Base-by-base conservation (phyloP, 2,329 filamentous ascomycete species). In the Xylariaceae sp. region DNA sequence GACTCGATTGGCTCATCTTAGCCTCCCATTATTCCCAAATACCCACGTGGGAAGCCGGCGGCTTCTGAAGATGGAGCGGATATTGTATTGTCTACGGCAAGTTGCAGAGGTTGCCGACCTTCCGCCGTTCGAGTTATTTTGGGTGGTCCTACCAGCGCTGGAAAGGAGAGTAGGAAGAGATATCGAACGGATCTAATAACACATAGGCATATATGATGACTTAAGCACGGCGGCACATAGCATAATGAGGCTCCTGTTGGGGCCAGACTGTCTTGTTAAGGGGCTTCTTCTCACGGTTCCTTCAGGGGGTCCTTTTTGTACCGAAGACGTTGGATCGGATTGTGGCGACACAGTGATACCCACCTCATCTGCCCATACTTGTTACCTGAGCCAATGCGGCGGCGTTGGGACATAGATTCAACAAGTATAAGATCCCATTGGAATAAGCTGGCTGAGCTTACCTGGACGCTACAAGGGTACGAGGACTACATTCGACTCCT, bases 81-180 rank as follows among this genome's bases (percentile, higher is more conserved):
- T 60, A 57, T 59, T 52, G 53, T 57, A 49, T 61, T 37, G 47
- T 50, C 26, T 45, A 19, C 54, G 59, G 59, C 30, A 57, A 51
- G 52, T 35, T 61, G 59, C 59, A 61, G 57, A 55, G 51, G 26
- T 19, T 50, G 48, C 57, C 57, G 57, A 59, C 35, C 47, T 50
- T 54, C 54, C 59, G 57, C 46, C 12, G 57, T 58, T 55, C 54
- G 54, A 57, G 54, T 53, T 61, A 57, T 60, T 61, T 58, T 61
- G 39, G 57, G 57, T 50, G 27, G 37, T 39, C 59, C 59, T 60
- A 56, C 47, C 56, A 54, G 50, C 34, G 51, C 56, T 51, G 58
- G 53, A 59, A 54, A 56, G 53, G 37, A 41, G 37, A 29, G 47
- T 31, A 57, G 45, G 29, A 44, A 44, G 48, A 51, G 35, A 19